Percentiles rank a stretch among this genome's conserved stretches.
These are phyloP conservation scores for Naganishia friedmannii DNA, from an alignment of 768 basidiomycete genomes.

Conservation along the genomic window DNA sequence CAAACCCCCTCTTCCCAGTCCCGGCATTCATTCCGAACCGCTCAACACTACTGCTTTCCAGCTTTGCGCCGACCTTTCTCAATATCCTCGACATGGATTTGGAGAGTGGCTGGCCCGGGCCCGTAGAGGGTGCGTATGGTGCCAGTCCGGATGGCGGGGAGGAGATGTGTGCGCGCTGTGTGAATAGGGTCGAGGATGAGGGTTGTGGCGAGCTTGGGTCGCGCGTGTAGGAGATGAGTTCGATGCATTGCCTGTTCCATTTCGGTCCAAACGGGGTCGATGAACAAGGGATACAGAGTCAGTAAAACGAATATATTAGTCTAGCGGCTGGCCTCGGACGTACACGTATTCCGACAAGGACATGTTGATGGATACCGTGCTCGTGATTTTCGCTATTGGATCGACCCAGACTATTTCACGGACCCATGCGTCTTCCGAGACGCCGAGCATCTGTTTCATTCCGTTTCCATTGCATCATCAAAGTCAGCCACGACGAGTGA, in stretches of 20 bases:
- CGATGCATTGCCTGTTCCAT: conserved; percentile 56
- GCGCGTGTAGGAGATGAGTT: conserved; percentile 82
- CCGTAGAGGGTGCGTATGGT: conserved; percentile 30
- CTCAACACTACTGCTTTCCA: conserved; percentile 82
- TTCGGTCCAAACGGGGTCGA: neutral
- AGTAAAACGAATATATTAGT: too few species aligned
- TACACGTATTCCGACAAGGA: conserved; percentile 91
- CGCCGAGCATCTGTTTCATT: conserved; percentile 71
- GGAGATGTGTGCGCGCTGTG: conserved; percentile 81
- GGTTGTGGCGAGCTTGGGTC: conserved; percentile 42
- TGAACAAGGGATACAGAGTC: neutral
- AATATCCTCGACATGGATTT: conserved; percentile 56
- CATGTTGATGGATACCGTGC: conserved; percentile 87
- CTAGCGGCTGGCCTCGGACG: too few species aligned
- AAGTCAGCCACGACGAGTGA: conserved; percentile 21
- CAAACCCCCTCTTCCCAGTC: conserved; percentile 81
- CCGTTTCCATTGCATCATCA: neutral
- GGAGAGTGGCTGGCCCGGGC: conserved; percentile 1
- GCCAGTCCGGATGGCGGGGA: conserved; percentile 40
- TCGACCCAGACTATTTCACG: conserved; percentile 92
- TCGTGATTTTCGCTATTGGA: conserved; percentile 72
- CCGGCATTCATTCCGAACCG: conserved; percentile 90
- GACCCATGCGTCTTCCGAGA: conserved; percentile 89
- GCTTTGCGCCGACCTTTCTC: conserved; percentile 73
- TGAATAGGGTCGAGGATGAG: conserved; percentile 62